Evolutionary conservation across 1,284 basidiomycete species (phyloP), one percentile per base, ranked within the genome.

Genomic region (Cerioporus squamosus): DNA sequence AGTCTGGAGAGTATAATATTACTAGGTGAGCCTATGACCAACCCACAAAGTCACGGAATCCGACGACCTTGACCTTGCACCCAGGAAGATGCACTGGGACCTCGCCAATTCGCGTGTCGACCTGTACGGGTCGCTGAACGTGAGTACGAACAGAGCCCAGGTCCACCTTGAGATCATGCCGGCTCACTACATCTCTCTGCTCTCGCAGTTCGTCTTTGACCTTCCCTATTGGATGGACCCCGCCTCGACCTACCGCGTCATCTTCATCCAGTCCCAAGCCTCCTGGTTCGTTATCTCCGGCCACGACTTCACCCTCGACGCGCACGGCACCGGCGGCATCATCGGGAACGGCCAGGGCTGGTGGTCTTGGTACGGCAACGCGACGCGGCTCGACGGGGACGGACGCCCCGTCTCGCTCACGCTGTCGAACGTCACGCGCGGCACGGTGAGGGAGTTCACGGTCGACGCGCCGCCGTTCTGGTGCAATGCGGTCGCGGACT

Each of bases 271-370:
- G 79, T 82, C 77, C 63, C 87, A 88, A 74, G 82, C 85, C 3
- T 84, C 87, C 15, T 87, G 85, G 80, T 88, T 87, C 66, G 81
- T 88, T 54, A 73, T 88, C 44, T 82, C 81, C 1, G 86, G 86
- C 2, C 68, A 73, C 31, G 77, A 87, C 73, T 88, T 87, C 64
- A 75, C 77, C 17, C 77, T 88, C 60, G 81, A 87, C 65, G 86
- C 80, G 5, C 81, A 86, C 70, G 77, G 79, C 64, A 79, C 73
- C 2, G 86, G 86, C 23, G 86, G 86, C 1, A 85, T 88, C 58
- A 76, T 83, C 66, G 87, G 86, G n/a, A 87, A 87, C 64, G 86
- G 86, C 22, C 70, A 82, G 73, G 71, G 69, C 15, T 84, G 82
- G 80, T 85, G 82, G 77, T 69, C 78, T 18, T 81, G 75, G 67